Base-by-base conservation (phyloP, 2,329 filamentous ascomycete genomes). In the Aspergillus ruber region DNA sequence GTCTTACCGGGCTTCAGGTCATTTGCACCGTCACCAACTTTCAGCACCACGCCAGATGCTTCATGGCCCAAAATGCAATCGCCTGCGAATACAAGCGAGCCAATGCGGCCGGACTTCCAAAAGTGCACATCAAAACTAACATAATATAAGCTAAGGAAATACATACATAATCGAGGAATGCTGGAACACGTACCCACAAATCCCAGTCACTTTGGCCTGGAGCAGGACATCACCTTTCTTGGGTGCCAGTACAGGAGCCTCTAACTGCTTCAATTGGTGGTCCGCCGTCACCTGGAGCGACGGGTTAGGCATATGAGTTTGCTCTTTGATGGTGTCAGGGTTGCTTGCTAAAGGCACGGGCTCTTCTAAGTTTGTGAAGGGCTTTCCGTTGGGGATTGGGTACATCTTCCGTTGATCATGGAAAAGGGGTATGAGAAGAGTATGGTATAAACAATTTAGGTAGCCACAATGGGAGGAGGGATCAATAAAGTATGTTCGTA, bases 1-100 rank as follows among this genome's bases (percentile, higher is more conserved):
- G 4, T 4, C 10, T 10, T 12, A 27, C 25, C 25, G 12, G 74
- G 70, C 53, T 75, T 72, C 12, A 84, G 56, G 48, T 73, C 62
- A 8, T 65, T 69, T 12, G 84, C 80, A 18, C 72, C 77, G 43
- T 78, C 69, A 17, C 82, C 80, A 52, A 74, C 75, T 57, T 75
- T 67, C 18, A 85, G 54, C 12, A 85, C 80, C 4, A 82, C 60
- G 4, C 82, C 83, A 7, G 81, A 76, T 3, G 77, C 80, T 63
- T 86, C 82, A 52, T 85, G 83, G 20, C 83, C 82, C 41, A 85
- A 73, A 45, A 84, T 82, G 56, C 80, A 83, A 54, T 84, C 80
- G 17, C 77, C 77, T 48, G 82, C 75, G 12, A 86, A 77, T 1
- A 80, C 74, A 2, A 86, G 72, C 2, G 76, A 73, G 2, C 83